Evolutionary conservation across 129 eudicot species (phyloP).

Genomic region (Solidago caesia): DNA sequence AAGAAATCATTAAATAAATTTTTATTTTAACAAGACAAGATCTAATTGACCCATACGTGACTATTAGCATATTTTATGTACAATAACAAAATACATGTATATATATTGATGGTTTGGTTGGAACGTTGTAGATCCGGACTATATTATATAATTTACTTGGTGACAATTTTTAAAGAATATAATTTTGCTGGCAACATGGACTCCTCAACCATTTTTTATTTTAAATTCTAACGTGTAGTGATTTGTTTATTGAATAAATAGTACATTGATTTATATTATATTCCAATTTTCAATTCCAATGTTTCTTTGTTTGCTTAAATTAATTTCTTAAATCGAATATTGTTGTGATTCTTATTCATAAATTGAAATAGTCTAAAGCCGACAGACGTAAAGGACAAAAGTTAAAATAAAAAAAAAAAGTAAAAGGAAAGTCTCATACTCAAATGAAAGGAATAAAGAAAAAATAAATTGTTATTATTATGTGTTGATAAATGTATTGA

Average conservation of each 20-base stretch:
- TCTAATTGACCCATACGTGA: not conserved
- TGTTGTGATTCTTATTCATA: not conserved
- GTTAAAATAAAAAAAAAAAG: too few relatives aligned
- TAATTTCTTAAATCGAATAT: too few relatives aligned
- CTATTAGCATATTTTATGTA: not conserved
- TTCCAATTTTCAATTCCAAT: not conserved
- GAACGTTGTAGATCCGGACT: conserved; percentile 28
- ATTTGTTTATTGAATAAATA: conserved; percentile 1
- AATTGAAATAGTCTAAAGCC: not conserved
- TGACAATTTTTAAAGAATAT: conserved; percentile 50
- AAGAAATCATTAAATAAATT: not conserved
- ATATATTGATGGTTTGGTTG: conserved; percentile 1
- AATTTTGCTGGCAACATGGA: conserved; percentile 45
- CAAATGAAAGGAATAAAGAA: not conserved
- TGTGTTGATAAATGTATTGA: not conserved
- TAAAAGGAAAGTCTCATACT: conserved; percentile 5
- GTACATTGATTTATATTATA: not conserved
- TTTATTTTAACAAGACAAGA: not conserved
- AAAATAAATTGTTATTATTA: not conserved
- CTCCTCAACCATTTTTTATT: conserved; percentile 19
- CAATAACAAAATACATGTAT: not conserved
- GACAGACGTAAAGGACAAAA: conserved; percentile 21
- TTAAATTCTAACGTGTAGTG: conserved; percentile 15
- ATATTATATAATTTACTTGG: conserved; percentile 16
- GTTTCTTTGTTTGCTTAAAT: too few relatives aligned